phyloP scores from a whole-genome alignment of 805 yeast species.

The Candida dendrica region DNA sequence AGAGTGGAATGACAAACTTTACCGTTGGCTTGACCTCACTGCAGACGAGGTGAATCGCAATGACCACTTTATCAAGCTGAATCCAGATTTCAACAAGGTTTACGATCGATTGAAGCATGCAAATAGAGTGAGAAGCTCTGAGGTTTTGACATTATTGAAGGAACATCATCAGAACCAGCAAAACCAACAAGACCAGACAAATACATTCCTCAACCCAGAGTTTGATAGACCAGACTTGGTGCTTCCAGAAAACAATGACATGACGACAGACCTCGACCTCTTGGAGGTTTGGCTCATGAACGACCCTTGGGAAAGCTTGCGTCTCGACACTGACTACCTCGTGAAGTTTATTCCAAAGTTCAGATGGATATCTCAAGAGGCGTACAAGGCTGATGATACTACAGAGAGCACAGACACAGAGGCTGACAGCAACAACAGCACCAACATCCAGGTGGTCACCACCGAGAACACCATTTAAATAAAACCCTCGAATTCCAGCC shows the following conservation, averaged over 20 bases:
- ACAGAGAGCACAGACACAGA: background rate
- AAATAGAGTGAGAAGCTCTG: slow-evolving; percentile 13
- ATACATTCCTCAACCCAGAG: slow-evolving; percentile 6
- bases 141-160: slow-evolving; percentile 13
- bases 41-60: slow-evolving; percentile 9
- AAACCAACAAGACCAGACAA: slow-evolving; percentile 9
- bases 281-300: slow-evolving; percentile 20
- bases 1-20: slow-evolving; percentile 26
- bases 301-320: slow-evolving; percentile 19
- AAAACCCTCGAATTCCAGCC: too few relatives aligned
- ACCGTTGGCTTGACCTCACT: slow-evolving; percentile 16
- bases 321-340: slow-evolving; percentile 14
- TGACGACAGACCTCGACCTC: slow-evolving; percentile 16
- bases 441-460: too few relatives aligned
- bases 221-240: slow-evolving; percentile 5
- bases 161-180: slow-evolving; percentile 5
- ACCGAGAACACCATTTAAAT: too few relatives aligned
- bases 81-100: slow-evolving; percentile 9
- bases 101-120: slow-evolving; percentile 8
- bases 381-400: background rate
- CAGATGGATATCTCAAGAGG: slow-evolving; percentile 8
- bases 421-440: background rate
- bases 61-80: background rate
- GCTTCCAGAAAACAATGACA: slow-evolving; percentile 14
- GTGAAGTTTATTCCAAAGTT: slow-evolving; percentile 18